A percentile compares a stretch with the other conserved stretches of the same genome.
Evolutionary conservation across 305 asterid genomes (phyloP).

Genomic region (Coffea humblotiana): DNA sequence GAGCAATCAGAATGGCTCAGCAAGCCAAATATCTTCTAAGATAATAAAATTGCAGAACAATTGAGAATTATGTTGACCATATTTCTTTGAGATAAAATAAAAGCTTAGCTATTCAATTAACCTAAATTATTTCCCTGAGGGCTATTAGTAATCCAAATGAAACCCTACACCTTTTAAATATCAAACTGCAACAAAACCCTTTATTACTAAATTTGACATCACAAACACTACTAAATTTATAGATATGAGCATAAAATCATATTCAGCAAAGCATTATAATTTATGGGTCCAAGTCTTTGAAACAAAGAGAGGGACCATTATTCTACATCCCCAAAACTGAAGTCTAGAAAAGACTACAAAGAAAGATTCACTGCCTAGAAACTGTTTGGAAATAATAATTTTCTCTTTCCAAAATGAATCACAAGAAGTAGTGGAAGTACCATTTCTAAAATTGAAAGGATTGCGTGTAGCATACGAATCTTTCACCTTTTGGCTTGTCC

Average conservation of each 20-base stretch:
- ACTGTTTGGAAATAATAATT: neutral
- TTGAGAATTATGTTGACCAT: neutral
- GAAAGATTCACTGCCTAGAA: constrained; percentile 1
- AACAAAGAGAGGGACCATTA: neutral
- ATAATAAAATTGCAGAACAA: neutral
- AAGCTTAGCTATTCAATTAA: neutral
- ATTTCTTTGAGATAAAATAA: neutral
- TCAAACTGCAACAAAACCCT: neutral
- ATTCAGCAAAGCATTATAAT: neutral
- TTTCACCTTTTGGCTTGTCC: constrained; percentile 99
- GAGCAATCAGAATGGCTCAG: neutral
- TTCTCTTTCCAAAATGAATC: neutral
- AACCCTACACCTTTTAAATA: neutral
- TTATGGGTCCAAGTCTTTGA: neutral
- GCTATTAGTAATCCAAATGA: neutral
- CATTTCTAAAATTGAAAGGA: constrained; percentile 84
- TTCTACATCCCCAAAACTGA: no score
- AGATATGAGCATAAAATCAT: neutral
- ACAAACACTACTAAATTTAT: neutral
- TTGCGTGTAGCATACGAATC: constrained; percentile 72
- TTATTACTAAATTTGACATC: neutral
- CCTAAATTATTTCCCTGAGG: neutral
- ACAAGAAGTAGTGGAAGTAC: constrained; percentile 26
- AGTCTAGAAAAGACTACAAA: neutral
- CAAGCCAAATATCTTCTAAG: neutral